Evolutionary conservation across 2,329 filamentous ascomycete species (phyloP).

Genomic region (Cryphonectria nitschkei): DNA sequence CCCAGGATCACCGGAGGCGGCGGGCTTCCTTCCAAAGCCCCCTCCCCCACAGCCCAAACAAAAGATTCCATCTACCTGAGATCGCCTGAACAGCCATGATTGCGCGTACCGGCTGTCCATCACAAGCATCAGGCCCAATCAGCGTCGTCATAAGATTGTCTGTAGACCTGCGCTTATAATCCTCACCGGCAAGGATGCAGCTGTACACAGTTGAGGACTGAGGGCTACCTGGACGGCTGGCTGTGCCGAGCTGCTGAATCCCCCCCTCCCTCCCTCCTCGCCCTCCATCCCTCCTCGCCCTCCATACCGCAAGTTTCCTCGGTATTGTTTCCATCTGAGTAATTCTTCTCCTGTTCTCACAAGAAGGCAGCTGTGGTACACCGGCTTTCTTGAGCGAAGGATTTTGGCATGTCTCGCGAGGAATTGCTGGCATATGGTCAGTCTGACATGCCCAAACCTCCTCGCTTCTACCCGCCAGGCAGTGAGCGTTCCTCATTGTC

Average conservation of each 20-base stretch:
- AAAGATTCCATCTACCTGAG: too few species aligned
- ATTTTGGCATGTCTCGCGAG: neutral
- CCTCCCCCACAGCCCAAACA: neutral
- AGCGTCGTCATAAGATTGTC: neutral
- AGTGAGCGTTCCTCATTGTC: constrained; percentile 24
- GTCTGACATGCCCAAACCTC: constrained; percentile 1
- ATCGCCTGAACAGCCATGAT: neutral
- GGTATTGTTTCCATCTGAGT: neutral
- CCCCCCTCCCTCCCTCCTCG: neutral
- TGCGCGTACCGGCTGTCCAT: neutral
- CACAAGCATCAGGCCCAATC: neutral
- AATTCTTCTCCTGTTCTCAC: neutral
- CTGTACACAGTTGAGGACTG: neutral
- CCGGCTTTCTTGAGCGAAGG: neutral
- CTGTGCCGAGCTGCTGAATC: neutral
- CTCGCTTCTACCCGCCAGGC: constrained; percentile 13
- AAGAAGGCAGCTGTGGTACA: neutral
- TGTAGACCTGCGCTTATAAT: neutral
- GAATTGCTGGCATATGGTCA: neutral
- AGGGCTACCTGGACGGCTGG: neutral
- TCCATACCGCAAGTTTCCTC: neutral
- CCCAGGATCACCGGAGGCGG: neutral
- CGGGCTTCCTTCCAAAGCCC: neutral
- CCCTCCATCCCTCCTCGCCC: neutral
- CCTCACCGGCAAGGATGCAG: neutral